Percentiles rank a stretch among this genome's conserved stretches.
phyloP scores from a whole-genome alignment of 2,329 filamentous ascomycete species.

The Cercospora janseana region DNA sequence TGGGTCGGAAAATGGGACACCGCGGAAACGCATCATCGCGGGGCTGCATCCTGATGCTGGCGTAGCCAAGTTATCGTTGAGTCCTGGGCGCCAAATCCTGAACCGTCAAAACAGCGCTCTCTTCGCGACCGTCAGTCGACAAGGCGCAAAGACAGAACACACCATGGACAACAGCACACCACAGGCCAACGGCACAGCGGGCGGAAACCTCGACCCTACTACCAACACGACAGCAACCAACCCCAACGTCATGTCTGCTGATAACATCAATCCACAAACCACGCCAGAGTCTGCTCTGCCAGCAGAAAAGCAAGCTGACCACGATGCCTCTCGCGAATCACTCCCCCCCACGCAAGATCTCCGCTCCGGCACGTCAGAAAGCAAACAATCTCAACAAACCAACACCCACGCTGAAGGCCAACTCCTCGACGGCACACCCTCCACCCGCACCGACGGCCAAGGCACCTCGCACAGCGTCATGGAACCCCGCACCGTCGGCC shows the following conservation, averaged over 20 bases:
- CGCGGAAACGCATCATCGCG: constrained; percentile 42
- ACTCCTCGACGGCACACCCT: constrained; percentile 45
- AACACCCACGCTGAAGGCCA: constrained; percentile 47
- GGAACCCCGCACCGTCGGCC: constrained; percentile 50
- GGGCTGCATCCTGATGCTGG: constrained; percentile 36
- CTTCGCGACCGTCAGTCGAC: constrained; percentile 16
- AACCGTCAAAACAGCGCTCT: constrained; percentile 25
- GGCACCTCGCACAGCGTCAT: constrained; percentile 48
- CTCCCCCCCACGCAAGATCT: constrained; percentile 38
- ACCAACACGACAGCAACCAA: constrained; percentile 4
- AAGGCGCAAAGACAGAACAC: constrained; percentile 10
- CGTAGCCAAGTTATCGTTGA: constrained; percentile 30
- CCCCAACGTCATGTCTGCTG: constrained; percentile 5
- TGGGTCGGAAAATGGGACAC: constrained; percentile 45
- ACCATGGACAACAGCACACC: constrained; percentile 3
- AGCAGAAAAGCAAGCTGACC: not conserved
- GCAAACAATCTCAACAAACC: constrained; percentile 43
- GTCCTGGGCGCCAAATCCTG: constrained; percentile 27
- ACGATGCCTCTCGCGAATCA: constrained; percentile 23
- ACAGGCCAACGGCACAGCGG: constrained; percentile 10
- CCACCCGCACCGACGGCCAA: constrained; percentile 43
- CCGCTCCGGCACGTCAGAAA: constrained; percentile 43
- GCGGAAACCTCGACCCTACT: not conserved
- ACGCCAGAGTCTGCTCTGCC: constrained; percentile 6
- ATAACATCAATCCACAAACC: constrained; percentile 12